Evolutionary conservation across 257 asterid species (phyloP).

Genomic region (Solanum lignicaule): DNA sequence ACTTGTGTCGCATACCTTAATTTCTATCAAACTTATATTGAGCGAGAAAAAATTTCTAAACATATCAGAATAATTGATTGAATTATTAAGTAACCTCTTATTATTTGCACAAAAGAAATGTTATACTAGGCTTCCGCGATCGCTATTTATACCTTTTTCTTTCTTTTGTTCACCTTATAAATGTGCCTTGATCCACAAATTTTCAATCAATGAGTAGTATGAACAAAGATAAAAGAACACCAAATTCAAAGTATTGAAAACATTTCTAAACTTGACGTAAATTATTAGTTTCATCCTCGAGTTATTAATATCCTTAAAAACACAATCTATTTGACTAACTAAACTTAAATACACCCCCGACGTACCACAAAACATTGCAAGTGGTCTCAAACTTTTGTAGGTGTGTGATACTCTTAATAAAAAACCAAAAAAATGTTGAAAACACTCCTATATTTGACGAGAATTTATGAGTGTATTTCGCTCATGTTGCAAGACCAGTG

Average conservation of each 20-base stretch:
- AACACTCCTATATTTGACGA: neutral
- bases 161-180: neutral
- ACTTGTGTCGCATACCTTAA: neutral
- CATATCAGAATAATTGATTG: neutral
- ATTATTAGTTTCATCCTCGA: too few relatives aligned
- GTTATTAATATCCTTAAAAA: too few relatives aligned
- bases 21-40: neutral
- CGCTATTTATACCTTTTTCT: accelerated
- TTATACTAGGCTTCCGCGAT: neutral
- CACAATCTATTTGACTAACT: neutral
- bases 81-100: neutral
- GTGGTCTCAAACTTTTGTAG: too few relatives aligned
- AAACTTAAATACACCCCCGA: too few relatives aligned
- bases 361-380: neutral
- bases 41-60: neutral
- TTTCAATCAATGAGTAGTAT: neutral
- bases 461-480: neutral
- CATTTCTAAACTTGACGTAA: accelerated
- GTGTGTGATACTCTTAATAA: too few relatives aligned
- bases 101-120: neutral
- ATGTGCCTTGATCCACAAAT: neutral
- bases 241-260: neutral
- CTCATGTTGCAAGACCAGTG: neutral
- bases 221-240: neutral
- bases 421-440: too few relatives aligned